Evolutionary conservation across 305 asterid species (phyloP), one percentile per base, ranked within the genome.

Genomic region (Salvia sclarea): DNA sequence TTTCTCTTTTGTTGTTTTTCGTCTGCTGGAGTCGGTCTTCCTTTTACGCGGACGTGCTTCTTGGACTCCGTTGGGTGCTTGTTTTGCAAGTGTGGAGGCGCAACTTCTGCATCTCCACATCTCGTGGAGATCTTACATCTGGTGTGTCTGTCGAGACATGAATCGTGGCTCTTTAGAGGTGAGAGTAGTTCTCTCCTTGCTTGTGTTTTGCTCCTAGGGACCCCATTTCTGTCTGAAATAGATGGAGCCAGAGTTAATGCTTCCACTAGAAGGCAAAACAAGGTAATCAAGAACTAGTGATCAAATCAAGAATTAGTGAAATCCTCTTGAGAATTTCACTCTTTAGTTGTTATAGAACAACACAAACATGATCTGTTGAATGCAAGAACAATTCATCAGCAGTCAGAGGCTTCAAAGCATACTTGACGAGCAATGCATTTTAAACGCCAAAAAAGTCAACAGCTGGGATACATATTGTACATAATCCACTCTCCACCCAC

Each of bases 181-280:
- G 81, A 44, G 67, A 74, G 74, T 48, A 80, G 62, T 74, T 78
- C 84, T 67, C 72, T 80, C 69, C 73, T 70, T 24, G 72, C 13
- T 62, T 62, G 83, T 68, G 73, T 76, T 74, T 77, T 82, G 72
- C 64, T 78, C 70, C 74, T 63, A 8, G 13, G 8, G 56, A 74
- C 68, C 35, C 59, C 75, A 28, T 88, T 92, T 62, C 80, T 83
- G 57, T 75, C 94, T 83, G 80, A 11, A 11, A 52, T 3, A 33
- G n/a, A 35, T 16, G 55, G 62, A 60, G 44, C 1, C 13, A 33
- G 35, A 44, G 59, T 31, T 21, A 35, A 62, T 50, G 35, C 21
- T 30, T 28, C 31, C 3, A 44, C 9, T 8, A 28, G 33, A 4
- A 28, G 33, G 33, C 33, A 28, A 25, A 28, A 3, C 6, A 14